Evolutionary conservation across 2,329 filamentous ascomycete species (phyloP), one percentile per base, ranked within the genome.

Genomic region (Penicillium corylophilum): DNA sequence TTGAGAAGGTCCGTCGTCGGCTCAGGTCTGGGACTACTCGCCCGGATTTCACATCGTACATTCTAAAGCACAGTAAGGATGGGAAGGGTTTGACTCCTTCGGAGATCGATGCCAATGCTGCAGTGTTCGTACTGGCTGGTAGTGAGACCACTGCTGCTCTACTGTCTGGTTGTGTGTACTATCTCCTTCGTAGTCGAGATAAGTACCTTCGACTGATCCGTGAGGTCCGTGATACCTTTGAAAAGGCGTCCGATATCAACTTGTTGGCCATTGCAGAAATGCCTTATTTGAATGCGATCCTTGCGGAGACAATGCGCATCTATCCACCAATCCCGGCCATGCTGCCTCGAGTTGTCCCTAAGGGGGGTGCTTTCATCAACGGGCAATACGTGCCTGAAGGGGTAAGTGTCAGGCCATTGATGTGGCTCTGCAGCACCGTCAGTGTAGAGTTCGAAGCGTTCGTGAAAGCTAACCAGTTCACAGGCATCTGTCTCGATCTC

Each of bases 321-420:
- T 66, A 66, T 22, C 64, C 65, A 16, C 64, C 64, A 4, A 57
- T 64, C 26, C 60, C 67, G 1, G 62, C 64, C n/a, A 65, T 65
- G 29, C 56, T 70, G 39, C 67, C 68, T 1, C 63, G 67, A 9
- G 35, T 66, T 24, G 64, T 66, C 2, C 67, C 66, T 1, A 49
- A 60, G n/a, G 59, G 57, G 4, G 68, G 67, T 16, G 61, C 62
- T 2, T 51, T 62, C 36, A 63, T 69, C 33, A 59, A 63, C 24
- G 60, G 51, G 2, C 28, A 57, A 35, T 65, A 57, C 26, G 57
- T 70, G 12, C 63, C 67, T 29, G 63, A 23, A 7, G 63, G 62
- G 23, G 65, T 65, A 45, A 54, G 55, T 55, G 5, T 5, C 18
- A 3, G 10, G 6, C 7, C 8, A 28, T 23, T 39, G 35, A 38